Evolutionary conservation across 352 stramenopile species (phyloP).

Genomic region (Globisporangium takayamanum): DNA sequence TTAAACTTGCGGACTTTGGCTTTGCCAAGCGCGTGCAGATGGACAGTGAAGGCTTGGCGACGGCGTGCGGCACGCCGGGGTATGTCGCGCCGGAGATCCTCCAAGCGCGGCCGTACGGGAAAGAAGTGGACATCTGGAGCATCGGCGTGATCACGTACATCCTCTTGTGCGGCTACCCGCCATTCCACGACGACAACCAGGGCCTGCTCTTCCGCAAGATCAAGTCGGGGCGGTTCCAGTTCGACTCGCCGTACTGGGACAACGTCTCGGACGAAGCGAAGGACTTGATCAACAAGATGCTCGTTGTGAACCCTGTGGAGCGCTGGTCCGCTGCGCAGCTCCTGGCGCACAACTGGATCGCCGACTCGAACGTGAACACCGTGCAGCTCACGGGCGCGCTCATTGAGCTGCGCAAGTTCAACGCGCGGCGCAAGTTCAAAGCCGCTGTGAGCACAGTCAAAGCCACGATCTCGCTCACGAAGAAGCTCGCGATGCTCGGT

Average conservation of each 20-base stretch:
- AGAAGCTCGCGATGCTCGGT: slow-evolving; percentile 36
- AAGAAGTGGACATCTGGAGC: slow-evolving; percentile 84
- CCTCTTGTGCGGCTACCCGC: slow-evolving; percentile 76
- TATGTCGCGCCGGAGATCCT: slow-evolving; percentile 86
- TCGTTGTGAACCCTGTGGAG: slow-evolving; percentile 80
- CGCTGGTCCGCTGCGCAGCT: slow-evolving; percentile 71
- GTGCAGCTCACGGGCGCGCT: slow-evolving; percentile 84
- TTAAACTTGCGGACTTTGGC: slow-evolving; percentile 81
- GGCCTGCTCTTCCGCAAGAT: slow-evolving; percentile 75
- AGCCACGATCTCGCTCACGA: slow-evolving; percentile 72
- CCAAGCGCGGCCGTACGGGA: slow-evolving; percentile 64
- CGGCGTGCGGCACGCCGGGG: slow-evolving; percentile 63
- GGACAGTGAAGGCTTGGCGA: slow-evolving; percentile 44
- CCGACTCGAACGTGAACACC: slow-evolving; percentile 48
- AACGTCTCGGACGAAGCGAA: slow-evolving; percentile 67
- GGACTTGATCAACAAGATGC: slow-evolving; percentile 87
- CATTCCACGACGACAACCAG: slow-evolving; percentile 91
- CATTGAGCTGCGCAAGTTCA: slow-evolving; percentile 88
- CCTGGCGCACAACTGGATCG: slow-evolving; percentile 88
- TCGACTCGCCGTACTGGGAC: slow-evolving; percentile 80
- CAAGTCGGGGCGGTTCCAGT: slow-evolving; percentile 61
- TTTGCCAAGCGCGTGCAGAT: slow-evolving; percentile 74
- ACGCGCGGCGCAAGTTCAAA: slow-evolving; percentile 92
- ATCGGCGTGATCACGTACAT: slow-evolving; percentile 90
- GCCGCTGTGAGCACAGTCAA: slow-evolving; percentile 89